Conservation (phyloP, 2,329 filamentous ascomycete species). For the Myotisia sp. region DNA sequence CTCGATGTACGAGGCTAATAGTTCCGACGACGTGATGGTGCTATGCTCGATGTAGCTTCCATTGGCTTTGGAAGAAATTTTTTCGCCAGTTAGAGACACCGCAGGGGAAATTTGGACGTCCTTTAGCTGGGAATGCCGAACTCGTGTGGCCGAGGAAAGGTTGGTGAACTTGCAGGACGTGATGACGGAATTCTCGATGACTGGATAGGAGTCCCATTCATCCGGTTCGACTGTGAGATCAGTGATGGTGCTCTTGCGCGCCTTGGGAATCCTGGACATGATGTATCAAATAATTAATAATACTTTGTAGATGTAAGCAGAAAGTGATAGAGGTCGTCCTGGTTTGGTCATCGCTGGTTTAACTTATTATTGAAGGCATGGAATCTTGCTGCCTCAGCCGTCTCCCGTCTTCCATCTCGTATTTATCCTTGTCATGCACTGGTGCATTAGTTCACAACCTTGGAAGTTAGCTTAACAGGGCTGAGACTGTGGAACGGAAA, state of each 20-base stretch:
- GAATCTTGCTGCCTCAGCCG: too few species aligned
- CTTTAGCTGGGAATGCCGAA: constrained; percentile 6
- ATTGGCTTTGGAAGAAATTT: neutral
- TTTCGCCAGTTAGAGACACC: neutral
- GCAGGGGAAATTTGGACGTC: constrained; percentile 3
- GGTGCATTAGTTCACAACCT: too few species aligned
- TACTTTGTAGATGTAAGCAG: too few species aligned
- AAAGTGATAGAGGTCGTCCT: too few species aligned
- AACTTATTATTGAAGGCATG: too few species aligned
- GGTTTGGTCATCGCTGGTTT: too few species aligned
- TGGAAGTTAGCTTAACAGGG: too few species aligned
- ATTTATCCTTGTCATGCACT: too few species aligned
- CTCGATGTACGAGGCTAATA: constrained; percentile 3
- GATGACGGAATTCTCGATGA: constrained; percentile 11
- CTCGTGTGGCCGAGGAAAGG: constrained; percentile 9
- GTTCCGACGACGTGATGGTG: neutral
- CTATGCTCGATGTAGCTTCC: constrained; percentile 3
- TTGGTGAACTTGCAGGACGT: constrained; percentile 10
- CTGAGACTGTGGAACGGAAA: too few species aligned
- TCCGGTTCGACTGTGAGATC: constrained; percentile 12
- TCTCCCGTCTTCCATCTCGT: too few species aligned
- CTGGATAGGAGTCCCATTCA: constrained; percentile 11
- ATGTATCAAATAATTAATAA: too few species aligned
- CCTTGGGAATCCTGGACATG: constrained; percentile 13
- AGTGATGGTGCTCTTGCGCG: constrained; percentile 10